Conservation (phyloP, 768 basidiomycete genomes). For the Agrocybe chaxingu region DNA sequence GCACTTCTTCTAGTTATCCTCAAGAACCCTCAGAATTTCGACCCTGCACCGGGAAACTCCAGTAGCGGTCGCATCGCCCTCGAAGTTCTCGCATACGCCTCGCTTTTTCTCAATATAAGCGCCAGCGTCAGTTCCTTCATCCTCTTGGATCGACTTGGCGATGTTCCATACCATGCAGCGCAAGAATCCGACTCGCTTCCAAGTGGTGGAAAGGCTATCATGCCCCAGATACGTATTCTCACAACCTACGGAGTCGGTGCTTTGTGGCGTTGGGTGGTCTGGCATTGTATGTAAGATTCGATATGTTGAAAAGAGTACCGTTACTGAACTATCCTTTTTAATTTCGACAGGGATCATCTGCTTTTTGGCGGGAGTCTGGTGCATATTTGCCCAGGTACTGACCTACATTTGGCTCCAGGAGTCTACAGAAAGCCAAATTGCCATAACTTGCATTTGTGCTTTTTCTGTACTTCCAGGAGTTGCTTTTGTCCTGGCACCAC, state of each 20-base stretch:
- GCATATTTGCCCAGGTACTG: constrained; percentile 17
- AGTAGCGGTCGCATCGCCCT: constrained; percentile 3
- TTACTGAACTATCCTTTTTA: background rate
- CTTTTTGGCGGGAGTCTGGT: constrained; percentile 16
- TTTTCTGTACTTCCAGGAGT: constrained; percentile 17
- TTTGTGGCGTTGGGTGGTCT: constrained; percentile 17
- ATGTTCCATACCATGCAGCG: constrained; percentile 17
- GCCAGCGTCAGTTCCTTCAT: constrained; percentile 20
- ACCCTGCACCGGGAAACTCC: background rate
- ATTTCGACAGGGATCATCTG: constrained; percentile 16
- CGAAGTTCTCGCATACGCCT: constrained; percentile 14
- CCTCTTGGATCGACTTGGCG: constrained; percentile 19
- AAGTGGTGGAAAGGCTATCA: constrained; percentile 6
- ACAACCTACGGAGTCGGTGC: constrained; percentile 17
- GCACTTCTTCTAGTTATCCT: constrained; percentile 15
- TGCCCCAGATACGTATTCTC: constrained; percentile 14
- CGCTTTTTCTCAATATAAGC: constrained; percentile 21
- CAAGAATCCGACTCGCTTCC: constrained; percentile 7
- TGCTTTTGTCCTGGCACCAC: constrained; percentile 16
- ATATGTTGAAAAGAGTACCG: background rate
- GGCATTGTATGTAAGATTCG: constrained; percentile 16
- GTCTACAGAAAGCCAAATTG: constrained; percentile 11
- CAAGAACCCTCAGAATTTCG: constrained; percentile 1
- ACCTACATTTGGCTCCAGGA: constrained; percentile 18
- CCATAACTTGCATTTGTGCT: constrained; percentile 6